Evolutionary conservation across 345 rosid genomes (phyloP).

Genomic region (Populus ilicifolia): DNA sequence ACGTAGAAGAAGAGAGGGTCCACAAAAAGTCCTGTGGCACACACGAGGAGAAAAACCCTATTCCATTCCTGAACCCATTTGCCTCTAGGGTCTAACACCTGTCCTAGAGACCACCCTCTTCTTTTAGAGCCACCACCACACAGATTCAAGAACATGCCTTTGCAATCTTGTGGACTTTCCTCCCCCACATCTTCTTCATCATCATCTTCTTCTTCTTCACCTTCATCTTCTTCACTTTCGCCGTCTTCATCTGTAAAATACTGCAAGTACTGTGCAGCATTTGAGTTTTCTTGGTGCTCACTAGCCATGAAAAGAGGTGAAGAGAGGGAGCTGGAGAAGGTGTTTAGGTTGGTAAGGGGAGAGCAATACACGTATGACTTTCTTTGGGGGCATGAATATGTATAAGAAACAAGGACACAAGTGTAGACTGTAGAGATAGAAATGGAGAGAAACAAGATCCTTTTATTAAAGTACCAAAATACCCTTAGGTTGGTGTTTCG

Average conservation of each 20-base stretch:
- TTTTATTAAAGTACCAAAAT: not conserved
- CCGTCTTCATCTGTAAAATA: constrained; percentile 40
- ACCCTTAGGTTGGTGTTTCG: not conserved
- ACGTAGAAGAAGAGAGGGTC: constrained; percentile 95
- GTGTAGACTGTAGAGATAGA: not conserved
- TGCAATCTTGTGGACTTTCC: not conserved
- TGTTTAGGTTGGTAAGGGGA: not conserved
- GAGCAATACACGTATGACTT: not conserved
- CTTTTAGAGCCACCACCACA: constrained; percentile 24
- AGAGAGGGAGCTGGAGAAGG: constrained; percentile 10
- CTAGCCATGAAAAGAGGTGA: constrained; percentile 26
- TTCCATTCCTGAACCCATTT: constrained; percentile 93
- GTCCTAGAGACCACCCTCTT: constrained; percentile 48
- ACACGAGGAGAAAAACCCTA: constrained; percentile 67
- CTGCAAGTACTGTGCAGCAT: constrained; percentile 27
- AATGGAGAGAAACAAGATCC: not conserved
- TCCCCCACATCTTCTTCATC: constrained; percentile 28
- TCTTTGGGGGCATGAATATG: constrained; percentile 8
- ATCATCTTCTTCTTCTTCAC: not conserved
- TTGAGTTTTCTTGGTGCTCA: constrained; percentile 26
- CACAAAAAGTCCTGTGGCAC: constrained; percentile 78
- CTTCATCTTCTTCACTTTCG: constrained; percentile 20
- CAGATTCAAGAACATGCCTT: not conserved
- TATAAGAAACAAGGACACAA: constrained; percentile 17
- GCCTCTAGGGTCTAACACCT: constrained; percentile 75